These are phyloP conservation scores for Aspergillus pseudonomiae DNA, from an alignment of 2,329 filamentous ascomycete genomes.

Conservation along the genomic window DNA sequence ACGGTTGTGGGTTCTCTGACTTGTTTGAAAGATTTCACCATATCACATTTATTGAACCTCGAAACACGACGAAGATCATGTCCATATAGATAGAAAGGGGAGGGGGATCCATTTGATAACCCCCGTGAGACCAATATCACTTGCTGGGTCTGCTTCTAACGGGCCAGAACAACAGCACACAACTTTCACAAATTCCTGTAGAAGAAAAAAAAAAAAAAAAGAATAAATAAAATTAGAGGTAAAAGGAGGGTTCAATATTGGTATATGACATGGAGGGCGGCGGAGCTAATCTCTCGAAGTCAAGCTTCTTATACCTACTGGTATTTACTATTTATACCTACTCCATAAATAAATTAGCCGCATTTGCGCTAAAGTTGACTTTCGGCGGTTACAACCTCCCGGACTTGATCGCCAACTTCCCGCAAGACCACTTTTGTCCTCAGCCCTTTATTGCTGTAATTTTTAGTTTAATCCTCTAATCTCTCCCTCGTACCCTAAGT, in stretches of 20 bases:
- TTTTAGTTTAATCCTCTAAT: neutral
- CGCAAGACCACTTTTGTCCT: neutral
- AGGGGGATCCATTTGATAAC: neutral
- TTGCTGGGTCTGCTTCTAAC: neutral
- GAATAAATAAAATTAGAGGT: neutral
- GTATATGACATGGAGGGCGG: neutral
- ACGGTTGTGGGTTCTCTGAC: slow-evolving; percentile 25
- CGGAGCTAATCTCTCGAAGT: too few species aligned
- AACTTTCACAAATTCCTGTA: neutral
- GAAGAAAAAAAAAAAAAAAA: neutral
- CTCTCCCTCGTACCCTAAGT: neutral
- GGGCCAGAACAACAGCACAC: neutral
- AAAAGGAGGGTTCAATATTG: neutral
- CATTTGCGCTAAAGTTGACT: slow-evolving; percentile 9
- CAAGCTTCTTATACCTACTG: neutral
- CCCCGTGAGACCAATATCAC: neutral
- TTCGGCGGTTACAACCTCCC: neutral
- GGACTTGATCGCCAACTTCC: slow-evolving; percentile 10
- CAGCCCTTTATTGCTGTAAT: slow-evolving; percentile 5
- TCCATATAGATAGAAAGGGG: slow-evolving; percentile 21
- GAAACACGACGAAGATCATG: slow-evolving; percentile 26
- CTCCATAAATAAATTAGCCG: neutral
- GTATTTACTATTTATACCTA: neutral
- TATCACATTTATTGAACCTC: slow-evolving; percentile 19
- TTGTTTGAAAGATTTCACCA: slow-evolving; percentile 21